Evolutionary conservation across 2,329 filamentous ascomycete genomes (phyloP).

Genomic region (Claviceps sp.): DNA sequence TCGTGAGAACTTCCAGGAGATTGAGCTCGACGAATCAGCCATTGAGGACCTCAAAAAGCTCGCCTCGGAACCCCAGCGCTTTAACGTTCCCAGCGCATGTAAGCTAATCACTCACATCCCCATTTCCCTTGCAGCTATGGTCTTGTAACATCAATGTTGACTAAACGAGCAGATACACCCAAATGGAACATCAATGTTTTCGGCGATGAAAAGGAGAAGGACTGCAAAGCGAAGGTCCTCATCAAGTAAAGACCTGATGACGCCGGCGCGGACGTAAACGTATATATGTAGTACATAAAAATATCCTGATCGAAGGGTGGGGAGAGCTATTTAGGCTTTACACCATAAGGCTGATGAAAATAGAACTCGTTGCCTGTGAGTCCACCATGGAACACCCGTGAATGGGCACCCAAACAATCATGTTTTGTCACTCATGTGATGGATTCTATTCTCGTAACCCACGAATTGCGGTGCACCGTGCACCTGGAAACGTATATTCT

Average conservation of each 20-base stretch:
- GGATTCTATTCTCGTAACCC: no score
- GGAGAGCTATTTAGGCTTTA: neutral
- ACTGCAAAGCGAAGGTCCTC: constrained; percentile 33
- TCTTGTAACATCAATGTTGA: constrained; percentile 3
- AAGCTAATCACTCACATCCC: constrained; percentile 11
- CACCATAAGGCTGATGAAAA: neutral
- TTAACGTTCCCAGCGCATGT: constrained; percentile 31
- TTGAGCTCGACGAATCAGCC: constrained; percentile 45
- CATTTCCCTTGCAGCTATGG: neutral
- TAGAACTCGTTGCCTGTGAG: neutral
- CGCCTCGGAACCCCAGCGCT: constrained; percentile 35
- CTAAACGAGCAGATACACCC: constrained; percentile 26
- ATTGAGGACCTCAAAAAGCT: constrained; percentile 48
- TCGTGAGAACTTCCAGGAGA: constrained; percentile 54
- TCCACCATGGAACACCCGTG: no score
- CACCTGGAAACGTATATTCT: no score
- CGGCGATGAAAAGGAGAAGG: constrained; percentile 37
- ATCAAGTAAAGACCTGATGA: constrained; percentile 11
- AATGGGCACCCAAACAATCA: no score
- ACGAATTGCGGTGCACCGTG: no score
- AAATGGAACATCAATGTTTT: constrained; percentile 46
- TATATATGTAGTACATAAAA: neutral
- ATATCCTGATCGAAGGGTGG: neutral
- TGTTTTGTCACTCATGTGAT: no score
- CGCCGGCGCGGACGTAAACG: neutral